Conservation (phyloP, 495 filamentous ascomycete species). For the Neurospora intermedia region DNA sequence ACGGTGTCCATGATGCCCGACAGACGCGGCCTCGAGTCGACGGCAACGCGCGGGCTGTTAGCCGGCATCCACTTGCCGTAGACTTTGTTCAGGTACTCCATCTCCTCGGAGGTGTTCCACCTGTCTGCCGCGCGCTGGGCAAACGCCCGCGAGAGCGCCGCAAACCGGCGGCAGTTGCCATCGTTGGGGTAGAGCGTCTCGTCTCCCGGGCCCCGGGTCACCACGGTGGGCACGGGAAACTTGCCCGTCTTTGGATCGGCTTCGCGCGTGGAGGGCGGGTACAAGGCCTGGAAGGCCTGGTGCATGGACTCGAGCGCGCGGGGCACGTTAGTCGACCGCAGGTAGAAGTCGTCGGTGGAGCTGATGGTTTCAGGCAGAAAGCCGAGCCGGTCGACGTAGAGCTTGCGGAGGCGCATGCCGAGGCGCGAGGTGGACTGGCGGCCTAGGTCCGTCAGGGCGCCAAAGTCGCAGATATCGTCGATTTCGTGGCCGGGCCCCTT, state of each 20-base stretch:
- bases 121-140: constrained; percentile 67
- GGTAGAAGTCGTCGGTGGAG: constrained; percentile 59
- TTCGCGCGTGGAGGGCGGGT: constrained; percentile 56
- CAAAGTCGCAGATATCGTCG: constrained; percentile 74
- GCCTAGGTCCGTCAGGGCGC: constrained; percentile 81
- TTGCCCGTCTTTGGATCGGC: constrained; percentile 23
- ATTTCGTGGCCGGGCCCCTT: constrained; percentile 54
- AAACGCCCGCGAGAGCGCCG: constrained; percentile 68
- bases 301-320: constrained; percentile 83
- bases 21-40: constrained; percentile 74
- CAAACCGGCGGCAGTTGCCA: constrained; percentile 70
- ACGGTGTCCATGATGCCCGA: constrained; percentile 91
- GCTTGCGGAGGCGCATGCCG: constrained; percentile 63
- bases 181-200: constrained; percentile 95
- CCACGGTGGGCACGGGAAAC: constrained; percentile 63
- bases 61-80: constrained; percentile 78
- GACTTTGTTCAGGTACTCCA: constrained; percentile 68
- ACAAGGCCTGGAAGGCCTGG: constrained; percentile 81
- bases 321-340: constrained; percentile 75
- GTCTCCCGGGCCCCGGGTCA: constrained; percentile 60
- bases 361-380: constrained; percentile 66
- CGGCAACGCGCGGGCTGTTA: constrained; percentile 53
- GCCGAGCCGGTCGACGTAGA: constrained; percentile 80
- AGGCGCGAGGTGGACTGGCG: constrained; percentile 74
- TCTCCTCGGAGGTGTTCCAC: constrained; percentile 76